Base-by-base conservation (phyloP, 2,329 filamentous ascomycete species). In the Drechslera avenae region DNA sequence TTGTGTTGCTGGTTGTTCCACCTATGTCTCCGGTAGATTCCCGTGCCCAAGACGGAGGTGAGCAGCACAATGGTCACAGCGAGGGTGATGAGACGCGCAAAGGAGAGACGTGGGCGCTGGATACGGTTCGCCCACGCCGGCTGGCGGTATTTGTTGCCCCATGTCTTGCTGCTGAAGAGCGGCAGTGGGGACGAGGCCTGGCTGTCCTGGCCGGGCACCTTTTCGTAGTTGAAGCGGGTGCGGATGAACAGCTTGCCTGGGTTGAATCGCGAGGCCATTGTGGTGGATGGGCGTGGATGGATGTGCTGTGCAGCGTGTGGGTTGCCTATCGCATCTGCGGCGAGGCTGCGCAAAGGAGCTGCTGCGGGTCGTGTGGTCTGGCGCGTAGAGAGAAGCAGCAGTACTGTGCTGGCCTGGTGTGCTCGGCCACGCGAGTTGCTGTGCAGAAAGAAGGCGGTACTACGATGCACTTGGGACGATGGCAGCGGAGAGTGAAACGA, bases 141-240 rank as follows among this genome's bases (percentile, higher is more conserved):
- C 54, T 71, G 66, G 53, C 62, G 60, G 46, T 62, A 56, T 50
- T 64, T 66, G 50, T 59, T 63, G 56, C 60, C 65, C 69, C 68
- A 72, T 58, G 67, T 71, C 58, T 73, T 73, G 53, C 64, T 63
- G 62, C 65, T 63, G 63, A 70, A 74, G 62, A 72, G 69, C 47
- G 73, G 72, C 39, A 72, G 66, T 13, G 73, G 72, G 33, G 73
- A 75, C n/a, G 66, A 63, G 57, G 59, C 62, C 64, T 75, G 72
- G 64, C 69, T 74, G 50, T 77, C 75, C 54, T 63, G 67, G 53
- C 68, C 71, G 39, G 76, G 76, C 48, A 80, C 60, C 63, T 74
- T 74, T 59, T 79, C 76, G 67, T 80, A 79, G 52, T 71, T 71
- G 70, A 78, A 76, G 64, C 68, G 71, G 49, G 72, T 73, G 52